Conservation (phyloP, 148 eudicot genomes). For the Amaranthus cruentus region DNA sequence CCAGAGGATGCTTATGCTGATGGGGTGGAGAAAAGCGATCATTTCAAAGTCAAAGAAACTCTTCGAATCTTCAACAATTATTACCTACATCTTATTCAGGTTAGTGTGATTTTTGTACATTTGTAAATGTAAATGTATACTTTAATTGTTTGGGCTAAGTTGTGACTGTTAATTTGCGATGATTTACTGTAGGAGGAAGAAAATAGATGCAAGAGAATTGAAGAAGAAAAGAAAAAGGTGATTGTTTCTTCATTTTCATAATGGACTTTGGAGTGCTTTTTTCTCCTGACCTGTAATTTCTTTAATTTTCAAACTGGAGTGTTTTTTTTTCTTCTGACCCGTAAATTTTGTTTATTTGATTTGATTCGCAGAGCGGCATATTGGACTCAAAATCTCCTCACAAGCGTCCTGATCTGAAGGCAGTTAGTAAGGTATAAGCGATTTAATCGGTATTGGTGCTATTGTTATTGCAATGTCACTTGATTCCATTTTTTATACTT, state of each 20-base stretch:
- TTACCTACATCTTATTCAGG: slow-evolving; percentile 78
- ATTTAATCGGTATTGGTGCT: neutral
- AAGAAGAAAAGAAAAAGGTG: slow-evolving; percentile 25
- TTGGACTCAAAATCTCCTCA: slow-evolving; percentile 16
- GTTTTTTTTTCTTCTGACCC: neutral
- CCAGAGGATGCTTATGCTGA: neutral
- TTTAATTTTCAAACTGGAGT: neutral
- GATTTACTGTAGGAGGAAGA: slow-evolving; percentile 59
- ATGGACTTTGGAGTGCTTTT: neutral
- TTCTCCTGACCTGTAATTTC: neutral
- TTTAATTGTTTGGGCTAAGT: neutral
- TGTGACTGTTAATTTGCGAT: neutral
- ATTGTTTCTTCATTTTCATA: neutral
- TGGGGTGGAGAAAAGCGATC: slow-evolving; percentile 35
- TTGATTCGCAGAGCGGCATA: slow-evolving; percentile 8
- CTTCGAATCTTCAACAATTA: slow-evolving; percentile 52
- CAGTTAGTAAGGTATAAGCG: slow-evolving; percentile 26
- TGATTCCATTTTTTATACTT: neutral
- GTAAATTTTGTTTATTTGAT: neutral
- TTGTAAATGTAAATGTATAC: neutral
- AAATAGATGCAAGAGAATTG: slow-evolving; percentile 38
- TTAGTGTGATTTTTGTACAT: neutral
- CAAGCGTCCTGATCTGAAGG: slow-evolving; percentile 48
- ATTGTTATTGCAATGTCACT: neutral
- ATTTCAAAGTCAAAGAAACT: slow-evolving; percentile 49